A percentile compares a stretch with the other conserved stretches of the same genome.
These are phyloP conservation scores for Datisca glomerata DNA, from an alignment of 306 rosid species.

Conservation along the genomic window DNA sequence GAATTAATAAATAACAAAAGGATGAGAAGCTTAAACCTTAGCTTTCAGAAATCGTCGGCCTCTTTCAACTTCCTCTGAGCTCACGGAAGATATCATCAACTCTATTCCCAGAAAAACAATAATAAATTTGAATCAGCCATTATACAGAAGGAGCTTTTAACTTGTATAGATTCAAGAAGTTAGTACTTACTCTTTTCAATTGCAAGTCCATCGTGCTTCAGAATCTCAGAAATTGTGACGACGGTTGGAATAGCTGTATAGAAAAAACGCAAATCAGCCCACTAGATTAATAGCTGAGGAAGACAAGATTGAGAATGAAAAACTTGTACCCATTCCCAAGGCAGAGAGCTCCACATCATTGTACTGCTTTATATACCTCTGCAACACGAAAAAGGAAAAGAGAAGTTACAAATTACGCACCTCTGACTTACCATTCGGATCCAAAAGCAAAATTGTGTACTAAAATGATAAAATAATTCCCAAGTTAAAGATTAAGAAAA, in stretches of 20 bases:
- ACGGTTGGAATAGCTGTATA: constrained; percentile 62
- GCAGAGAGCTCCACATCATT: constrained; percentile 53
- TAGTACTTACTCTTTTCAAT: constrained; percentile 59
- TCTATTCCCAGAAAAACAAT: constrained; percentile 17
- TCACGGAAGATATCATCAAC: constrained; percentile 29
- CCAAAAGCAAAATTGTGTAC: no score
- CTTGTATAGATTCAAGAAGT: no score
- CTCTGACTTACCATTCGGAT: no score
- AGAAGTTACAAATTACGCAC: no score
- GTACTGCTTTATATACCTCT: constrained; percentile 47
- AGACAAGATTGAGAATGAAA: constrained; percentile 5
- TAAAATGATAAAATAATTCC: no score
- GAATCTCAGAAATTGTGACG: constrained; percentile 38
- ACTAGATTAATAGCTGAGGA: background rate
- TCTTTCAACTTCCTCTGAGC: constrained; percentile 18
- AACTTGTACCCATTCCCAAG: constrained; percentile 48
- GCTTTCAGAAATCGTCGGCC: constrained; percentile 40
- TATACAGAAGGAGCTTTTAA: background rate
- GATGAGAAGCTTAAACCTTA: constrained; percentile 31
- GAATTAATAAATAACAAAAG: background rate
- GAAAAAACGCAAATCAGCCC: constrained; percentile 7
- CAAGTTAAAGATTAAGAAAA: background rate
- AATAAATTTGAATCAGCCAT: constrained; percentile 2
- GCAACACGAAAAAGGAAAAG: constrained; percentile 26
- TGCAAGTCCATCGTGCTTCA: constrained; percentile 47